Evolutionary conservation across 2,329 filamentous ascomycete genomes (phyloP), one percentile per base, ranked within the genome.

Genomic region (Fusarium hostae): DNA sequence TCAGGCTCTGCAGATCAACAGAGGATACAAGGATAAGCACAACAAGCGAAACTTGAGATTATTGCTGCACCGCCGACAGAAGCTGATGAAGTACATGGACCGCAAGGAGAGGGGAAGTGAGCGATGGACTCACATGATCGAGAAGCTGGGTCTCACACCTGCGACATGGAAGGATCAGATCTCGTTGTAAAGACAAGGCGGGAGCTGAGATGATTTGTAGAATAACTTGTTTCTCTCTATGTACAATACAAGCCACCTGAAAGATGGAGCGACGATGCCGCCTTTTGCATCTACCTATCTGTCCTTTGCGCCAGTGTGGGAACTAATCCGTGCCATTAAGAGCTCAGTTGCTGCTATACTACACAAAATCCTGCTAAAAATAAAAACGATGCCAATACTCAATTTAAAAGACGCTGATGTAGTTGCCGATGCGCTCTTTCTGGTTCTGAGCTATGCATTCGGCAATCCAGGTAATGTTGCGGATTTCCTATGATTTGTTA

Each of bases 361-460:
- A 85, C 83, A 85, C 76, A 77, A 77, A 75, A 76, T 71, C 73
- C 74, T 80, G 79, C 75, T 76, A 77, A 73, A 77, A 74, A 74
- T 41, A 61, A 73, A 72, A 72, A 66, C 44, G 41, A 58, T 72
- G 68, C 68, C 72, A 60, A 44, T 59, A 63, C 71, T 28, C 63
- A 68, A 70, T 76, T 88, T 84, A 97, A 84, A 99, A 97, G 70
- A 98, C 96, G 83, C 94, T 97, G 82, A 99, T 99, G 84, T 97
- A 99, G 84, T 98, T 99, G 77, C 94, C 93, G 81, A 99, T 98
- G 80, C 96, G 90, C 83, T 99, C 96, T 86, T 99, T 99, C 84
- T 99, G 96, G 86, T 97, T 98, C 84, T 99, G 96, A 61, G 96
- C 96, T 88, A 99, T 99, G 85, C 96, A 99, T 84, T 99, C 96